Percentiles rank a stretch among this genome's conserved stretches.
Conservation (phyloP, 106 monocot species). For the Allium cepa region DNA sequence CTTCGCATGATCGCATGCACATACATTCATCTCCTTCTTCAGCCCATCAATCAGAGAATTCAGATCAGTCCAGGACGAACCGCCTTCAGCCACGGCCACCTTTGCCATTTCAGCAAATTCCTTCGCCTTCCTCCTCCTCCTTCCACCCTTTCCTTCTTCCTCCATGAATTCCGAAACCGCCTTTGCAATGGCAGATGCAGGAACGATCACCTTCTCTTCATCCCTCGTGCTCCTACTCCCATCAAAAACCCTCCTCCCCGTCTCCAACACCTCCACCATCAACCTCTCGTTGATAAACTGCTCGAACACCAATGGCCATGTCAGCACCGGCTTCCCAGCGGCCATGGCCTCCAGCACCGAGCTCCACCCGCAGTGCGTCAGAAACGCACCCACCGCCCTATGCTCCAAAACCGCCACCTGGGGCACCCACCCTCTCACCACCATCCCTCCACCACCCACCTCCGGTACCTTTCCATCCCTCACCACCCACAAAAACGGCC, state of each 20-base stretch:
- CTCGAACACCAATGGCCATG: slow-evolving; percentile 3
- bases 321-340: background rate
- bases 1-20: too few relatives aligned
- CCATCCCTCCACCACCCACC: background rate
- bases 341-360: slow-evolving; percentile 11
- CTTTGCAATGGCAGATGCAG: background rate
- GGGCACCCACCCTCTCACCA: slow-evolving; percentile 2
- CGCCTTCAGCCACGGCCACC: background rate
- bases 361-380: slow-evolving; percentile 78
- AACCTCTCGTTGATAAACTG: slow-evolving; percentile 2
- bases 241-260: background rate
- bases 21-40: background rate
- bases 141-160: background rate
- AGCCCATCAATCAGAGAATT: slow-evolving; percentile 2
- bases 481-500: slow-evolving; percentile 25
- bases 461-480: background rate
- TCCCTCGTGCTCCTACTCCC: slow-evolving; percentile 1
- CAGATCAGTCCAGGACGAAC: background rate
- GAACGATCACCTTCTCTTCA: slow-evolving; percentile 1
- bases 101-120: background rate
- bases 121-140: background rate
- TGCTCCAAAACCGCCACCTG: slow-evolving; percentile 27
- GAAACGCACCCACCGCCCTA: slow-evolving; percentile 52
- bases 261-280: background rate
- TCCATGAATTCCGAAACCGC: background rate